Evolutionary conservation across 495 filamentous ascomycete genomes (phyloP), one percentile per base, ranked within the genome.

Genomic region (Niebla homalea): DNA sequence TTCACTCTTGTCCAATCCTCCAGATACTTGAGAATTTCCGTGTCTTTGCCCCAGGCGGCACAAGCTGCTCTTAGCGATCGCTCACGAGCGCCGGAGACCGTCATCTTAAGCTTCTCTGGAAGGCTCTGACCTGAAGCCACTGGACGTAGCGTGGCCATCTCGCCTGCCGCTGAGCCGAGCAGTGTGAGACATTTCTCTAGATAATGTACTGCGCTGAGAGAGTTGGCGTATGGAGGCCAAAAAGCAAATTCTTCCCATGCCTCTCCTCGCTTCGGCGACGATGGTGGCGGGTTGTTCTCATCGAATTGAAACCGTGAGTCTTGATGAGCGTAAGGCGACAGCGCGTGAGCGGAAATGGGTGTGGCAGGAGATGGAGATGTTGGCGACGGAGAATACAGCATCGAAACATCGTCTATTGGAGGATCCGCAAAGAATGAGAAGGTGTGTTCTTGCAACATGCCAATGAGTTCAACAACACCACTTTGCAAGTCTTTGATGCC

Each of bases 171-270:
- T 2, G 77, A 81, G 18, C 89, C 89, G 18, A 96, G 76, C 14
- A 93, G 70, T 4, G 76, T 73, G 7, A 96, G 72, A 55, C 92
- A 82, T 63, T 83, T 86, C 36, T 78, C 73, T 12, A 98, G 75
- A 57, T 95, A 95, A 61, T 93, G 76, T 6, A 88, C 81, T 8
- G 83, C 89, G 54, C 88, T 87, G 15, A 98, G 65, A 0, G 89
- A 88, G 59, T 95, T 97, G 5, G 88, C 83, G 57, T 83, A 82
- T 0, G 92, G 92, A 2, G 93, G 88, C 86, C 93, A 95, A 66
- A 98, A 98, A 1, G 92, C 90, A 67, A 83, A 96, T 41, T 85
- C 89, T 64, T 97, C 93, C 85, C 89, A 89, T 5, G 82, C 56
- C 58, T 94, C 87, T 29, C 87, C 89, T 32, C 72, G 71, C 54